phyloP scores from a whole-genome alignment of 2,329 filamentous ascomycete species.

The Aspergillus sp. region DNA sequence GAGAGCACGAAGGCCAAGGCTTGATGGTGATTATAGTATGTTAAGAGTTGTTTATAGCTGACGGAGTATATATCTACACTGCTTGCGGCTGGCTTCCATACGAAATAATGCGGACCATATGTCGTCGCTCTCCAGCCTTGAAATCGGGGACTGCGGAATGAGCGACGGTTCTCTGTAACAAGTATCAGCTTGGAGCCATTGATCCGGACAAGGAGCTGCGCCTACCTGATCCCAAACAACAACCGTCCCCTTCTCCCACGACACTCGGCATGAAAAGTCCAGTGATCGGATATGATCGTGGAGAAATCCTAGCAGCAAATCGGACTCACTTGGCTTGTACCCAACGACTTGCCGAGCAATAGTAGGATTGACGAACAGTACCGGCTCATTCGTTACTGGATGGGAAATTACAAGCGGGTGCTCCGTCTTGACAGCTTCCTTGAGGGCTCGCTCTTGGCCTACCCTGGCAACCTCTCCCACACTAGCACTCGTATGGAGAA shows the following conservation, averaged over 20 bases:
- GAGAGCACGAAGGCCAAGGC: constrained; percentile 41
- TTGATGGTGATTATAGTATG: constrained; percentile 20
- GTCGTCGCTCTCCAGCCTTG: constrained; percentile 13
- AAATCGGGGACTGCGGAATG: constrained; percentile 19
- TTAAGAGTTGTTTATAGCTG: constrained; percentile 7
- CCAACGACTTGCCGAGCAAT: constrained; percentile 18
- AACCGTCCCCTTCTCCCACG: constrained; percentile 17
- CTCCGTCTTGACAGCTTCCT: constrained; percentile 18
- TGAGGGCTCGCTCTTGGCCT: constrained; percentile 16
- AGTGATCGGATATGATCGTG: constrained; percentile 19
- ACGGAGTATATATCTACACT: not conserved
- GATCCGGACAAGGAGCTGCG: not conserved
- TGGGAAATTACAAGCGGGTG: constrained; percentile 17
- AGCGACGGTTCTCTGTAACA: constrained; percentile 14
- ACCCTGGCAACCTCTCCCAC: constrained; percentile 15
- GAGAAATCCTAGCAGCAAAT: constrained; percentile 11
- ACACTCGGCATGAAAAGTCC: constrained; percentile 15
- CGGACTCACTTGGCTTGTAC: constrained; percentile 16
- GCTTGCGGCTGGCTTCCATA: constrained; percentile 17
- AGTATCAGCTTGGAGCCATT: not conserved
- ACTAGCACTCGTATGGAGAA: constrained; percentile 18
- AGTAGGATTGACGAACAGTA: constrained; percentile 17
- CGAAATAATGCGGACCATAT: constrained; percentile 20
- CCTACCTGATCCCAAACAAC: constrained; percentile 19
- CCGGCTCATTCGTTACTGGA: constrained; percentile 13